Conservation (phyloP, 345 rosid species). For the Fremontodendron californicum region DNA sequence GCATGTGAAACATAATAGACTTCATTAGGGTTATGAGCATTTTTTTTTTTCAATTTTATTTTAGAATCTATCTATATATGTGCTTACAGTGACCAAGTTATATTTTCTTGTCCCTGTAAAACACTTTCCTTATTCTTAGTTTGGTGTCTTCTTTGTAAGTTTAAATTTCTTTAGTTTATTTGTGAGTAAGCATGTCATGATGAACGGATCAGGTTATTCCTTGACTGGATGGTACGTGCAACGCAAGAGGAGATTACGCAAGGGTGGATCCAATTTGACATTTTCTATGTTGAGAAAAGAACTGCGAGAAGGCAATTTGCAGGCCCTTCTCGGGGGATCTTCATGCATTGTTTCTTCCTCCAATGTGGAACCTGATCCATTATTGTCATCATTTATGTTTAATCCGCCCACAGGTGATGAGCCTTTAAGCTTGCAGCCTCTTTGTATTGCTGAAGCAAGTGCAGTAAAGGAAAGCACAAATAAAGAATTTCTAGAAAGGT, state of each 20-base stretch:
- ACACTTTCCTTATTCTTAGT: neutral
- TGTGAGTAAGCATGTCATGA: neutral
- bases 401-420: slow-evolving; percentile 36
- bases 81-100: neutral
- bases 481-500: slow-evolving; percentile 43
- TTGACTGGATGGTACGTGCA: slow-evolving; percentile 58
- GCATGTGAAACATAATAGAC: neutral
- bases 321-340: slow-evolving; percentile 66
- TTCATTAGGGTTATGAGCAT: neutral
- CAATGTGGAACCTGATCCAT: slow-evolving; percentile 59
- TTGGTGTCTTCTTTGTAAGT: neutral
- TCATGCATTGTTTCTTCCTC: slow-evolving; percentile 45
- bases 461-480: slow-evolving; percentile 25
- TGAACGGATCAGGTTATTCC: slow-evolving; percentile 30
- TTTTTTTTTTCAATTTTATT: neutral
- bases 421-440: slow-evolving; percentile 21
- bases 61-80: too few species aligned
- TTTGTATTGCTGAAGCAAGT: slow-evolving; percentile 30
- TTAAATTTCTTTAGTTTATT: neutral
- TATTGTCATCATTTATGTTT: slow-evolving; percentile 64
- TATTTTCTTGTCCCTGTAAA: neutral
- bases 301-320: slow-evolving; percentile 63
- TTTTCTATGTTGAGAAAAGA: slow-evolving; percentile 61
- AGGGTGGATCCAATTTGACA: slow-evolving; percentile 51
- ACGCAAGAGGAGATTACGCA: slow-evolving; percentile 62